Evolutionary conservation across 495 filamentous ascomycete species (phyloP).

Genomic region (Hypoxylon lienhwacheense): DNA sequence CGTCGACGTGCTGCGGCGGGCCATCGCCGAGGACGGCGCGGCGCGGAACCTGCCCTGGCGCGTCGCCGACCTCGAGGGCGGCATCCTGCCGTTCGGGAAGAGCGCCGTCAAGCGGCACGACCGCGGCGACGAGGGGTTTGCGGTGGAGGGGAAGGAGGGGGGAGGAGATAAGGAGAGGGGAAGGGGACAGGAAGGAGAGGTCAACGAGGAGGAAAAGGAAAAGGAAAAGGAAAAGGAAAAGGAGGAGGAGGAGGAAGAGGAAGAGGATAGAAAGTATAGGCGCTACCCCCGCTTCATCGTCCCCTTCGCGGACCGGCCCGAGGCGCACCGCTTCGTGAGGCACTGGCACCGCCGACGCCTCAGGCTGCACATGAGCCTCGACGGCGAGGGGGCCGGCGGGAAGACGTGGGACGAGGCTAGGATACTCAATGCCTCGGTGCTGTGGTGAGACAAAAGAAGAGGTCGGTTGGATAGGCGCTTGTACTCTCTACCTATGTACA

Average conservation of each 20-base stretch:
- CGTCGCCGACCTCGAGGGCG: conserved; percentile 28
- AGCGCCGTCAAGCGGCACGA: conserved; percentile 27
- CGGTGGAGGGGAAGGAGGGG: neutral
- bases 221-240: neutral
- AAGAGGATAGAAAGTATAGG: conserved; percentile 8
- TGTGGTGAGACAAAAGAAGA: conserved; percentile 59
- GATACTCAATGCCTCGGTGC: conserved; percentile 48
- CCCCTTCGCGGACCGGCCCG: conserved; percentile 48
- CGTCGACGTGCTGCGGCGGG: conserved; percentile 35
- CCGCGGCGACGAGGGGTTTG: neutral
- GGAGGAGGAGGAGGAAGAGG: neutral
- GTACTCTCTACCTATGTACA: too few species aligned
- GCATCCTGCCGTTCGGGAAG: conserved; percentile 34
- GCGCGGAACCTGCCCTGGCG: conserved; percentile 51
- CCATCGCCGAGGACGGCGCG: conserved; percentile 48
- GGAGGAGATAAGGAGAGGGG: neutral
- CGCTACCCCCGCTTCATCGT: conserved; percentile 50
- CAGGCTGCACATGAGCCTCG: conserved; percentile 20
- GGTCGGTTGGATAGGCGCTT: too few species aligned
- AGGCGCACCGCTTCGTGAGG: conserved; percentile 60
- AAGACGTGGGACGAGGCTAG: conserved; percentile 32
- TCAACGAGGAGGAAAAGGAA: neutral
- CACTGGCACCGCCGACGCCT: conserved; percentile 57
- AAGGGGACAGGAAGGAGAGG: neutral
- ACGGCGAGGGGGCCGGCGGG: conserved; percentile 15